phyloP scores from a whole-genome alignment of 768 basidiomycete genomes.

The Cubamyces sp. region DNA sequence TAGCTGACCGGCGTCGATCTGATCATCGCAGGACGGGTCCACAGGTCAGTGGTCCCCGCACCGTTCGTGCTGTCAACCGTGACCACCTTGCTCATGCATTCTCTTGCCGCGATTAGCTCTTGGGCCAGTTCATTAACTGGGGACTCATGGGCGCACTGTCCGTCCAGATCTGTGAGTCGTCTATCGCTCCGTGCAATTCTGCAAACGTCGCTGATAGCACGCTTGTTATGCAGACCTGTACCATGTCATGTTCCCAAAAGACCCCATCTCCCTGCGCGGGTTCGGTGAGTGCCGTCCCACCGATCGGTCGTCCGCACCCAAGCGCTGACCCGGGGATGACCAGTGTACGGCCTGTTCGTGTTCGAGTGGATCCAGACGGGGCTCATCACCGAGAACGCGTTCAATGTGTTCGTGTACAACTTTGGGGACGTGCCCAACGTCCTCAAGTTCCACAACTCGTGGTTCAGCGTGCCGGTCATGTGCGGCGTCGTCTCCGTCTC shows the following conservation, averaged over 20 bases:
- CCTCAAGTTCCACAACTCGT: conserved; percentile 11
- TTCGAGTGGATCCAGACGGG: conserved; percentile 21
- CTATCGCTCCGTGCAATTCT: neutral
- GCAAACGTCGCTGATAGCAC: too few species aligned
- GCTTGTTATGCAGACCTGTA: conserved; percentile 6
- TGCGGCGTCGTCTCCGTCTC: conserved; percentile 9
- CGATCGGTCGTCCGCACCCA: neutral
- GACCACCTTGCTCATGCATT: too few species aligned
- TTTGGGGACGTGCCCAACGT: conserved; percentile 8
- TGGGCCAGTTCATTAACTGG: conserved; percentile 11
- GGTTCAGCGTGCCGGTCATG: conserved; percentile 25
- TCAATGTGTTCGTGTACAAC: conserved; percentile 10
- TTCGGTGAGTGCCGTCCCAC: neutral
- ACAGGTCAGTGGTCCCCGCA: too few species aligned
- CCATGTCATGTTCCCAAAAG: conserved; percentile 9
- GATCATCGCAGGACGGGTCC: too few species aligned
- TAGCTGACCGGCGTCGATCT: too few species aligned
- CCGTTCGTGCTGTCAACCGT: too few species aligned
- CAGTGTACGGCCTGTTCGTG: conserved; percentile 16
- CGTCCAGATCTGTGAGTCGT: conserved; percentile 9
- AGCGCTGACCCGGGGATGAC: too few species aligned
- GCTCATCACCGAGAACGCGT: conserved; percentile 14
- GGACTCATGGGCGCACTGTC: neutral
- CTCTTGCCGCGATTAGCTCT: neutral
- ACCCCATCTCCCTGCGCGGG: neutral